Evolutionary conservation across 495 filamentous ascomycete species (phyloP), one percentile per base, ranked within the genome.

Genomic region (Hypoxylon rickii): DNA sequence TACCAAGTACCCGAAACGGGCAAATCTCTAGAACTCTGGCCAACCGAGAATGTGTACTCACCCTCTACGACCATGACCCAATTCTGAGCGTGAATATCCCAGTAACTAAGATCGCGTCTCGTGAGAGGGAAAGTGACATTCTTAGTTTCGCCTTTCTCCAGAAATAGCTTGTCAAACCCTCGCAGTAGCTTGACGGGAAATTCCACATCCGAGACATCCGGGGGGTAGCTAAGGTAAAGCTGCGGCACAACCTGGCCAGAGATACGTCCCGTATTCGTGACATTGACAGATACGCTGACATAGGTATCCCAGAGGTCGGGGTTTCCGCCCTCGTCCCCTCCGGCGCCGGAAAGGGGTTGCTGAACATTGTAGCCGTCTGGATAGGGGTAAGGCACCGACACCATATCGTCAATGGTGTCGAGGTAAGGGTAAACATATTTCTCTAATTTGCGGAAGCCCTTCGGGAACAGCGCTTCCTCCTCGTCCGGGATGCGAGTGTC

Each of bases 391-490:
- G 72, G 70, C n/a, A 74, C 75, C 0, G 70, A 42, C 10, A 77
- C 78, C 40, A 87, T 79, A 6, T 82, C 76, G 17, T 85, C 81
- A 22, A 83, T 73, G 4, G 72, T 75, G 0, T 74, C 57, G 13
- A 97, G 80, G 63, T 96, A 98, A 0, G 94, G 91, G 65, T 98
- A 97, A 52, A 98, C 81, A 68, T 90, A 95, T 63, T 91, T 91
- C 16, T 78, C 72, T 10, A 98, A 70, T 32, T 75, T 77, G n/a
- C 76, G 77, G 69, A 96, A 87, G 2, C 73, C 82, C 0, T 65
- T 42, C 0, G 94, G 93, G 67, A 88, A 88, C 0, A 92, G 60
- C 6, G 80, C 82, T 24, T 82, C 78, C 19, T 73, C 65, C n/a
- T 82, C 73, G 24, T 80, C 64, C 2, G 86, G 83, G 44, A 88